phyloP scores from a whole-genome alignment of 495 filamentous ascomycete genomes.

The Xylaria intraflava region DNA sequence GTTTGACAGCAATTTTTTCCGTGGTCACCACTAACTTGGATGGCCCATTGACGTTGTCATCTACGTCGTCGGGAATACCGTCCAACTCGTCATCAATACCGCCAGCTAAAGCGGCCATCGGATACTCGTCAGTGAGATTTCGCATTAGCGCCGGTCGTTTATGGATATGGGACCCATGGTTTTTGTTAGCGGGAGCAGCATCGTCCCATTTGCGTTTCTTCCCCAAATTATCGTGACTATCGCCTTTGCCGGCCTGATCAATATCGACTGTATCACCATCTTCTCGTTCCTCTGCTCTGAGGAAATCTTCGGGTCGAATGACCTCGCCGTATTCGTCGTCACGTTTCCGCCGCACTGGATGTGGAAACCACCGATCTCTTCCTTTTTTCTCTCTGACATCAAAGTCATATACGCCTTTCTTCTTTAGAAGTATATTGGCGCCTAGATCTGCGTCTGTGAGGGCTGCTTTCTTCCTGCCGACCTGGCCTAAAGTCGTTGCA shows the following conservation, averaged over 20 bases:
- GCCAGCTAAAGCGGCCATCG: conserved; percentile 34
- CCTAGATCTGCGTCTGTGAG: conserved; percentile 82
- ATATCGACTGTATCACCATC: conserved; percentile 61
- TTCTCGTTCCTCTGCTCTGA: conserved; percentile 88
- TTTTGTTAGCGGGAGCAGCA: conserved; percentile 39
- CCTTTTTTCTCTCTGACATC: conserved; percentile 92
- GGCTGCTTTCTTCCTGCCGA: conserved; percentile 72
- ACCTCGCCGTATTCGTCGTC: conserved; percentile 89
- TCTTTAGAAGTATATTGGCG: conserved; percentile 82
- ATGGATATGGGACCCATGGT: conserved; percentile 23
- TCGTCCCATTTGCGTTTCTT: conserved; percentile 95
- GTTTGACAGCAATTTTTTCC: conserved; percentile 56
- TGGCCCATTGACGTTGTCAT: conserved; percentile 58
- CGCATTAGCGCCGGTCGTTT: conserved; percentile 35
- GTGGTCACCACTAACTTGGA: conserved; percentile 61
- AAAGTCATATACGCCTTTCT: conserved; percentile 82
- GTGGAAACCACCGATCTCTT: conserved; percentile 86
- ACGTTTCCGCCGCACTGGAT: conserved; percentile 69
- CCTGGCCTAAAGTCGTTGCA: conserved; percentile 71
- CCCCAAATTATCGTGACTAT: conserved; percentile 61
- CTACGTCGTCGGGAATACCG: conserved; percentile 48
- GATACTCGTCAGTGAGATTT: conserved; percentile 34
- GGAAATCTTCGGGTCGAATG: conserved; percentile 86
- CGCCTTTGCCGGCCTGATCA: conserved; percentile 36
- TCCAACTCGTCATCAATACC: conserved; percentile 45